Percentiles rank a stretch among this genome's conserved stretches.
phyloP scores from a whole-genome alignment of 495 filamentous ascomycete genomes.

The Aspergillus indologenus region DNA sequence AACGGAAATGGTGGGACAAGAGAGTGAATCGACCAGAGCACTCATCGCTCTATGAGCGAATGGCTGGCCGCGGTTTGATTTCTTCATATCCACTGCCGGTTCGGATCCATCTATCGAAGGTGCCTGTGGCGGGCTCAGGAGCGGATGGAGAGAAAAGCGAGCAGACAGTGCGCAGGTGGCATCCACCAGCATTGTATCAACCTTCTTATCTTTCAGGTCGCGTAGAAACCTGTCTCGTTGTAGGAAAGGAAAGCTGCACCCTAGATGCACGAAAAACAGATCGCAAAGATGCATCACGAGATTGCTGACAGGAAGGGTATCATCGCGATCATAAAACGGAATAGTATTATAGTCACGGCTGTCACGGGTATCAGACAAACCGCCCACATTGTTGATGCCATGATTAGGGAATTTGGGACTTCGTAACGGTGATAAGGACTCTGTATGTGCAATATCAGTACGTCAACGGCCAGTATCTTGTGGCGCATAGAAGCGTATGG shows the following conservation, averaged over 20 bases:
- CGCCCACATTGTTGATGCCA: slow-evolving; percentile 20
- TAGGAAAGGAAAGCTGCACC: slow-evolving; percentile 80
- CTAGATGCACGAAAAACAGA: slow-evolving; percentile 73
- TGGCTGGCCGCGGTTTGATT: slow-evolving; percentile 57
- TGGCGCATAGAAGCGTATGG: neutral
- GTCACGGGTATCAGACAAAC: slow-evolving; percentile 40
- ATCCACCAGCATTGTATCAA: slow-evolving; percentile 85
- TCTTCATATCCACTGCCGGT: slow-evolving; percentile 34
- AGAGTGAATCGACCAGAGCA: slow-evolving; percentile 69
- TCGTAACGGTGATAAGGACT: slow-evolving; percentile 35
- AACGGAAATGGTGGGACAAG: slow-evolving; percentile 73
- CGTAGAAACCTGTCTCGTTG: slow-evolving; percentile 64
- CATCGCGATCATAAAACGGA: slow-evolving; percentile 74
- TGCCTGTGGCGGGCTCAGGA: slow-evolving; percentile 53
- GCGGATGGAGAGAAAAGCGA: slow-evolving; percentile 69
- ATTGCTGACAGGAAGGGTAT: slow-evolving; percentile 61
- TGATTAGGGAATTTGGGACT: slow-evolving; percentile 33
- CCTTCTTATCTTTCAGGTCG: slow-evolving; percentile 68
- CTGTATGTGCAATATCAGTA: slow-evolving; percentile 13
- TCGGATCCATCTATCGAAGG: slow-evolving; percentile 49
- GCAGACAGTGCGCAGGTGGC: slow-evolving; percentile 77
- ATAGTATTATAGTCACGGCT: slow-evolving; percentile 61
- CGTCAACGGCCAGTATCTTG: slow-evolving; percentile 9
- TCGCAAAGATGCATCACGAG: slow-evolving; percentile 72
- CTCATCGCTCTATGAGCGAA: slow-evolving; percentile 77